Conservation (phyloP, 345 rosid genomes). For the Iberis pinnata region DNA sequence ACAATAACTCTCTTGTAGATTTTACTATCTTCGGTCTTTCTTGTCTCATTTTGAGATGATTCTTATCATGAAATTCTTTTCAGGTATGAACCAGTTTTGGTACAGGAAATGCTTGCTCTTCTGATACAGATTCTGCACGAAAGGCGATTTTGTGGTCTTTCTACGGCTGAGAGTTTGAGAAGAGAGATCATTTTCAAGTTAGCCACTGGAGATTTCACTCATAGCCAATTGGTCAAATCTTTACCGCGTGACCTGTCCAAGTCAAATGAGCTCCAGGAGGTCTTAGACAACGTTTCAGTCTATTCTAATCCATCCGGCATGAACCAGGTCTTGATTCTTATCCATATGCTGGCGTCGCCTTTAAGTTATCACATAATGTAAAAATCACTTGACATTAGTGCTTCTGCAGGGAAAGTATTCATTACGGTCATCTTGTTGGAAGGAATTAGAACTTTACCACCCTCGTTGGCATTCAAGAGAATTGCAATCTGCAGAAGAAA, state of each 20-base stretch:
- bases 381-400: slow-evolving; percentile 23
- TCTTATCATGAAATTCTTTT: slow-evolving; percentile 17
- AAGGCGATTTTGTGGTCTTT: slow-evolving; percentile 78
- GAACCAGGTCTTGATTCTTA: slow-evolving; percentile 61
- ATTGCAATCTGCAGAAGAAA: slow-evolving; percentile 92
- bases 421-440: slow-evolving; percentile 65
- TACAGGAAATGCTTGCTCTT: slow-evolving; percentile 83
- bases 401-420: slow-evolving; percentile 74
- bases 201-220: slow-evolving; percentile 89
- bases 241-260: slow-evolving; percentile 83
- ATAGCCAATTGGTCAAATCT: slow-evolving; percentile 75
- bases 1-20: not conserved
- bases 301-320: slow-evolving; percentile 81
- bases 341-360: slow-evolving; percentile 17
- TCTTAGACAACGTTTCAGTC: slow-evolving; percentile 61
- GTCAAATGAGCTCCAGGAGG: slow-evolving; percentile 63
- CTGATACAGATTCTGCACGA: slow-evolving; percentile 82
- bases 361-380: slow-evolving; percentile 18
- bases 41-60: slow-evolving; percentile 12
- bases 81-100: slow-evolving; percentile 84
- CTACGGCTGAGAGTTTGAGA: slow-evolving; percentile 65
- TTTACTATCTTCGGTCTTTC: slow-evolving; percentile 4
- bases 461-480: slow-evolving; percentile 88
- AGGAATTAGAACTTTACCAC: slow-evolving; percentile 89
- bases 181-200: slow-evolving; percentile 82